Conservation (phyloP, 257 asterid genomes). For the Cruciata laevipes region DNA sequence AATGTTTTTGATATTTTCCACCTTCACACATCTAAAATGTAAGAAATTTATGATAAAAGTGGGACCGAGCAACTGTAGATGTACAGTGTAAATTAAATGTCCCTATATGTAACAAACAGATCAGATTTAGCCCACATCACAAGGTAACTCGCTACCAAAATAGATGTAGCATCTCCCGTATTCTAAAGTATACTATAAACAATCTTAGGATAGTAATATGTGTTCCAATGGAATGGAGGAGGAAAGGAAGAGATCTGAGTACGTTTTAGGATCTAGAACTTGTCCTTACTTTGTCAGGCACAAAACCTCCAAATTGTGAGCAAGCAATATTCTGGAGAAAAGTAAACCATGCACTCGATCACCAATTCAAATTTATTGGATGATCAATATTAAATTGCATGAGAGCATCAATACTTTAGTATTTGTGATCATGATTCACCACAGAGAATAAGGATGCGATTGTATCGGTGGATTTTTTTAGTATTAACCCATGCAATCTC, state of each 20-base stretch:
- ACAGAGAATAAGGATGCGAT: background rate
- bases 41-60: too few relatives aligned
- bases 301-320: slow-evolving; percentile 32
- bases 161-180: too few relatives aligned
- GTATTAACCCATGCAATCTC: background rate
- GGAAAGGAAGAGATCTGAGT: slow-evolving; percentile 20
- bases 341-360: slow-evolving; percentile 23
- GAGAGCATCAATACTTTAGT: background rate
- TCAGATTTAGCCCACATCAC: too few relatives aligned
- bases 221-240: background rate
- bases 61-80: too few relatives aligned
- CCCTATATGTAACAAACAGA: too few relatives aligned
- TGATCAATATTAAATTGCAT: background rate
- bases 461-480: background rate
- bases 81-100: too few relatives aligned
- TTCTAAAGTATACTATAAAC: too few relatives aligned
- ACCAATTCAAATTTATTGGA: slow-evolving; percentile 13
- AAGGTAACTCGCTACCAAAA: too few relatives aligned
- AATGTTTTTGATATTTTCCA: too few relatives aligned
- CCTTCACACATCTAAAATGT: too few relatives aligned
- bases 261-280: slow-evolving; percentile 31
- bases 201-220: too few relatives aligned
- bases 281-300: slow-evolving; percentile 63
- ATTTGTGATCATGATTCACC: background rate
- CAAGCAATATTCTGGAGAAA: slow-evolving; percentile 25